phyloP scores from a whole-genome alignment of 345 rosid species.

The Sisymbrium altissimum region DNA sequence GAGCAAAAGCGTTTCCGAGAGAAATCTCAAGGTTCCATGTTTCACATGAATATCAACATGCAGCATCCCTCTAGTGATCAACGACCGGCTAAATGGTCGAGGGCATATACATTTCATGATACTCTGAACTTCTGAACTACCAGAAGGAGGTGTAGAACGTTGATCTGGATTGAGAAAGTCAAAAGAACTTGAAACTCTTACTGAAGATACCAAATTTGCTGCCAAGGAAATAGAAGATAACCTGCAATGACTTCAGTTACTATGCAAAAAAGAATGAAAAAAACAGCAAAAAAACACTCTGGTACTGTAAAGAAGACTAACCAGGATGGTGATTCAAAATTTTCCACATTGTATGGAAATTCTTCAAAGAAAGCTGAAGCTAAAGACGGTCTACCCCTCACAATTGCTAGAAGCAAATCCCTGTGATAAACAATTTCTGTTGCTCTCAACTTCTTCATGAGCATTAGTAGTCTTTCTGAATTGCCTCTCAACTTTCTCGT shows the following conservation, averaged over 20 bases:
- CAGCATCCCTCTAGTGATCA: conserved; percentile 81
- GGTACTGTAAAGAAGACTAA: conserved; percentile 41
- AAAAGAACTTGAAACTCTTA: conserved; percentile 48
- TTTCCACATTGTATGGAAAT: conserved; percentile 85
- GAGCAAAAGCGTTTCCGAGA: conserved; percentile 71
- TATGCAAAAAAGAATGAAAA: conserved; percentile 24
- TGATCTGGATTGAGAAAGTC: conserved; percentile 51
- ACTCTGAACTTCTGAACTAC: conserved; percentile 49
- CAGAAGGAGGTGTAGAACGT: conserved; percentile 40
- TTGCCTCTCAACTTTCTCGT: conserved; percentile 70
- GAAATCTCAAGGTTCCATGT: conserved; percentile 80
- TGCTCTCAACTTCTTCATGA: conserved; percentile 85
- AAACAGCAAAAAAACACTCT: background rate
- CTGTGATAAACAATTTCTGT: conserved; percentile 63
- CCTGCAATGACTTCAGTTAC: conserved; percentile 68
- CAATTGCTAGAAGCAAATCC: conserved; percentile 75
- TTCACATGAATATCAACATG: conserved; percentile 77
- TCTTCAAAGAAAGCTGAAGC: conserved; percentile 74
- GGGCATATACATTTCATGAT: conserved; percentile 70
- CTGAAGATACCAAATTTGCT: conserved; percentile 64
- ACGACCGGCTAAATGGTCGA: conserved; percentile 64
- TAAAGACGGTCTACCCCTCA: conserved; percentile 63
- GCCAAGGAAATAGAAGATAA: conserved; percentile 71
- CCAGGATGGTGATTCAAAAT: conserved; percentile 77
- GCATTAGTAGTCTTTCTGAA: conserved; percentile 55